Percentiles rank a stretch among this genome's conserved stretches.
Evolutionary conservation across 805 yeast genomes (phyloP).

Genomic region (Candida tammaniensis): DNA sequence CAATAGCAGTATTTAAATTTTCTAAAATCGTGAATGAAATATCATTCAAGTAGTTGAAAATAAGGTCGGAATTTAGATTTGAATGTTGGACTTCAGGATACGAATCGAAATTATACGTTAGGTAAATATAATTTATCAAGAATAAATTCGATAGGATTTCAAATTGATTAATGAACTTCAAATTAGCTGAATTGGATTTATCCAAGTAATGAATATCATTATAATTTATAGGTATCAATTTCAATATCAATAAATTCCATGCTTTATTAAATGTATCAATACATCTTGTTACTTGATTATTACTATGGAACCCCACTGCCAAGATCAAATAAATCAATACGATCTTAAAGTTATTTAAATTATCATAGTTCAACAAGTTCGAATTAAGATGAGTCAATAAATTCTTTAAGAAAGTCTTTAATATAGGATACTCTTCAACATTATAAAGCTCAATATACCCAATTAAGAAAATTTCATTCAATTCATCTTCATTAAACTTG

Average conservation of each 20-base stretch:
- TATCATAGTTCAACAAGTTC: conserved; percentile 9
- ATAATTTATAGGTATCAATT: conserved; percentile 30
- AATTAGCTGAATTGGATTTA: too few species aligned
- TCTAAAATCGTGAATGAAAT: conserved; percentile 31
- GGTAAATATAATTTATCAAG: conserved; percentile 40
- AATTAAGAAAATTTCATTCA: conserved; percentile 29
- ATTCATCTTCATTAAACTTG: conserved; percentile 12
- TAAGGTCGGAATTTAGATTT: conserved; percentile 39
- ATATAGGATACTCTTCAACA: conserved; percentile 12
- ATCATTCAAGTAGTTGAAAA: conserved; percentile 50
- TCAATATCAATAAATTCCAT: conserved; percentile 42
- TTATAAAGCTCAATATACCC: conserved; percentile 25
- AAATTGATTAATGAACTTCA: too few species aligned
- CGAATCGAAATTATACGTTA: conserved; percentile 33
- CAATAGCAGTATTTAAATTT: conserved; percentile 20
- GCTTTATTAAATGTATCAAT: conserved; percentile 39
- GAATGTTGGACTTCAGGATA: background rate
- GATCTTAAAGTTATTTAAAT: conserved; percentile 30
- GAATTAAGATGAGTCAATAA: conserved; percentile 22
- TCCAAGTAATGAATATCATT: conserved; percentile 17
- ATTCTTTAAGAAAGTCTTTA: conserved; percentile 20
- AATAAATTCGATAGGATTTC: conserved; percentile 47
- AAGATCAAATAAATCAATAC: conserved; percentile 43
- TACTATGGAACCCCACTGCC: conserved; percentile 39
- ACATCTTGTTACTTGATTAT: conserved; percentile 26